Evolutionary conservation across 2,329 filamentous ascomycete species (phyloP).

Genomic region (Pseudocercospora macadamiae): DNA sequence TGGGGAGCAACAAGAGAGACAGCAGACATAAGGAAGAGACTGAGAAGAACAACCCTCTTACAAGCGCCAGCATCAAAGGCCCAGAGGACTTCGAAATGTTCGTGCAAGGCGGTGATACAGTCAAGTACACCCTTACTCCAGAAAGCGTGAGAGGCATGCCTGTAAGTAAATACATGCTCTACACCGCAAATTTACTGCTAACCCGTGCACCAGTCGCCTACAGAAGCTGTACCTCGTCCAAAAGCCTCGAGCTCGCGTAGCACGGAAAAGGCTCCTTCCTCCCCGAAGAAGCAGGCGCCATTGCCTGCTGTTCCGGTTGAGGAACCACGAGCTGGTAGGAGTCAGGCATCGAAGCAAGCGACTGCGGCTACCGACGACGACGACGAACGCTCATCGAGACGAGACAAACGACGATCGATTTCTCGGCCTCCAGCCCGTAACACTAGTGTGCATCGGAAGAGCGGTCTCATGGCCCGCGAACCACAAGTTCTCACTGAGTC

Average conservation of each 20-base stretch:
- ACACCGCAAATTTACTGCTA: background rate
- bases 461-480: conserved; percentile 64
- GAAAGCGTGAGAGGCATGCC: conserved; percentile 49
- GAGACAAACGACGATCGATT: conserved; percentile 34
- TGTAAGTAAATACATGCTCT: conserved; percentile 39
- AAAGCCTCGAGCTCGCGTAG: conserved; percentile 16
- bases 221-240: conserved; percentile 16
- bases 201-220: conserved; percentile 15
- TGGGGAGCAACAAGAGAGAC: conserved; percentile 29
- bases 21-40: conserved; percentile 21
- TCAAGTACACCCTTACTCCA: conserved; percentile 55
- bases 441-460: conserved; percentile 34
- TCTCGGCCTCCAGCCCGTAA: conserved; percentile 38
- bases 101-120: conserved; percentile 51
- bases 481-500: conserved; percentile 72
- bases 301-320: conserved; percentile 8
- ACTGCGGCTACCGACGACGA: conserved; percentile 22
- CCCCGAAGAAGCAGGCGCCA: conserved; percentile 18
- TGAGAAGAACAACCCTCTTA: conserved; percentile 28
- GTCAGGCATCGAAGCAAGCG: conserved; percentile 27
- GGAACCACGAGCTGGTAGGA: conserved; percentile 26
- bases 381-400: conserved; percentile 18
- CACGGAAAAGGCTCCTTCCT: conserved; percentile 14
- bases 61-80: conserved; percentile 38
- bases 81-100: conserved; percentile 52